Evolutionary conservation across 2,329 filamentous ascomycete species (phyloP).

Genomic region (Ambrosiella xylebori): DNA sequence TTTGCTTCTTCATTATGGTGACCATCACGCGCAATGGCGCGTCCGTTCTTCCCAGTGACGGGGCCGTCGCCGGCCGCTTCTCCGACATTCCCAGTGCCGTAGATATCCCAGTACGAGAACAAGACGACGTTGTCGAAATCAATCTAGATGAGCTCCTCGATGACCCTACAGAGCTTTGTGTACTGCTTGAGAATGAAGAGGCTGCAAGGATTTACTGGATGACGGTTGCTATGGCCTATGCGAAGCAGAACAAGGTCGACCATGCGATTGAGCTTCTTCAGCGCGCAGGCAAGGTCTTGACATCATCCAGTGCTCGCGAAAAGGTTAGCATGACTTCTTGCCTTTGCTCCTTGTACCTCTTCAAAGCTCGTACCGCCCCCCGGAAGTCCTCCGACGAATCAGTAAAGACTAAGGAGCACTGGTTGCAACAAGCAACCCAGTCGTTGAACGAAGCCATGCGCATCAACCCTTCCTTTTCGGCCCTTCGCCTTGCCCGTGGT

Average conservation of each 20-base stretch:
- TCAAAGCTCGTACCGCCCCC: slow-evolving; percentile 69
- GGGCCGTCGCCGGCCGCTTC: slow-evolving; percentile 38
- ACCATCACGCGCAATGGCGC: slow-evolving; percentile 23
- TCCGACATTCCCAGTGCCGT: slow-evolving; percentile 47
- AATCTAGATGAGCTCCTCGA: slow-evolving; percentile 81
- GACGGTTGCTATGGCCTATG: slow-evolving; percentile 90
- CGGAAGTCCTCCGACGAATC: slow-evolving; percentile 44
- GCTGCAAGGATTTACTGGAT: slow-evolving; percentile 92
- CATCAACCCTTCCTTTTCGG: slow-evolving; percentile 81
- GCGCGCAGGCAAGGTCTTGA: slow-evolving; percentile 55
- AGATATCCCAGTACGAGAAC: slow-evolving; percentile 48
- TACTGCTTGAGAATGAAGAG: slow-evolving; percentile 82
- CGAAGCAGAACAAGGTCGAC: slow-evolving; percentile 86
- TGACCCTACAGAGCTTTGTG: slow-evolving; percentile 88
- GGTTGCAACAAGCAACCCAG: slow-evolving; percentile 74
- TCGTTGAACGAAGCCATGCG: slow-evolving; percentile 90
- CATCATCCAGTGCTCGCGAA: slow-evolving; percentile 58
- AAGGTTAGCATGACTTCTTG: slow-evolving; percentile 70
- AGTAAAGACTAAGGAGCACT: slow-evolving; percentile 79
- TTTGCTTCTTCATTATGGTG: slow-evolving; percentile 5
- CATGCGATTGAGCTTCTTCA: slow-evolving; percentile 59
- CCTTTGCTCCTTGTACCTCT: slow-evolving; percentile 79
- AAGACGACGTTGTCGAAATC: slow-evolving; percentile 71
- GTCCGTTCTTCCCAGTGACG: slow-evolving; percentile 20
- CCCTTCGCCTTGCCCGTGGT: slow-evolving; percentile 78